A percentile compares a stretch with the other conserved stretches of the same genome.
Evolutionary conservation across 1,284 basidiomycete genomes (phyloP).

Genomic region (Sporisorium sorghi): DNA sequence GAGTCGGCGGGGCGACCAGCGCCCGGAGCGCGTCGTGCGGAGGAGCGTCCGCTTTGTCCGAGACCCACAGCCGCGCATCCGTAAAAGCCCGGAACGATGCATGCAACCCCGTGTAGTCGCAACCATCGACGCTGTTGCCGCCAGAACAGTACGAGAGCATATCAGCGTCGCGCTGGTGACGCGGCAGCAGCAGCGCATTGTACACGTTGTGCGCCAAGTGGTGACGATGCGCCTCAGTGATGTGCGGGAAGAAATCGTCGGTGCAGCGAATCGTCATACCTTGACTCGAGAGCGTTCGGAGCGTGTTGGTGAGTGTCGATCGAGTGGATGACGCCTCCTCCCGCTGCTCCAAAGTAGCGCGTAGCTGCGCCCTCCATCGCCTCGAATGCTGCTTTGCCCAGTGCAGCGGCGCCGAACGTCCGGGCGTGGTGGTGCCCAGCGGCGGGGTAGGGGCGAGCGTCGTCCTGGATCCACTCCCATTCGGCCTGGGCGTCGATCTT

Average conservation of each 20-base stretch:
- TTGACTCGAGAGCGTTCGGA: constrained; percentile 32
- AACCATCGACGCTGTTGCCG: constrained; percentile 9
- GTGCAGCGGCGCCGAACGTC: background rate
- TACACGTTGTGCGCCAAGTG: constrained; percentile 59
- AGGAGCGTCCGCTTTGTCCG: constrained; percentile 30
- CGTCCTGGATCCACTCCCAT: constrained; percentile 38
- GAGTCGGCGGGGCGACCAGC: constrained; percentile 11
- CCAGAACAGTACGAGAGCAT: constrained; percentile 57
- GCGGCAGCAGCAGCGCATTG: constrained; percentile 49
- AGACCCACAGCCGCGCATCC: constrained; percentile 35
- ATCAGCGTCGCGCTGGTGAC: constrained; percentile 60
- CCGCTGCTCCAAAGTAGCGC: constrained; percentile 51
- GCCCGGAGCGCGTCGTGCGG: constrained; percentile 13
- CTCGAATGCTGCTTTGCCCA: constrained; percentile 28
- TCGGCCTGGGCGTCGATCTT: constrained; percentile 68
- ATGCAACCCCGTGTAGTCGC: constrained; percentile 49
- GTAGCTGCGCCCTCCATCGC: constrained; percentile 51
- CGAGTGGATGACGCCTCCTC: constrained; percentile 58
- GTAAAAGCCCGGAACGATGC: constrained; percentile 62
- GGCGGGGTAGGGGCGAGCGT: background rate
- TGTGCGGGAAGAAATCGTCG: constrained; percentile 65
- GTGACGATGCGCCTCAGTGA: constrained; percentile 60
- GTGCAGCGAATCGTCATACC: constrained; percentile 27
- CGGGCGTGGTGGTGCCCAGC: too few relatives aligned
- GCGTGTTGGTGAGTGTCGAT: constrained; percentile 52